Base-by-base conservation (phyloP, 768 basidiomycete genomes). In the Daedaleopsis nitida region DNA sequence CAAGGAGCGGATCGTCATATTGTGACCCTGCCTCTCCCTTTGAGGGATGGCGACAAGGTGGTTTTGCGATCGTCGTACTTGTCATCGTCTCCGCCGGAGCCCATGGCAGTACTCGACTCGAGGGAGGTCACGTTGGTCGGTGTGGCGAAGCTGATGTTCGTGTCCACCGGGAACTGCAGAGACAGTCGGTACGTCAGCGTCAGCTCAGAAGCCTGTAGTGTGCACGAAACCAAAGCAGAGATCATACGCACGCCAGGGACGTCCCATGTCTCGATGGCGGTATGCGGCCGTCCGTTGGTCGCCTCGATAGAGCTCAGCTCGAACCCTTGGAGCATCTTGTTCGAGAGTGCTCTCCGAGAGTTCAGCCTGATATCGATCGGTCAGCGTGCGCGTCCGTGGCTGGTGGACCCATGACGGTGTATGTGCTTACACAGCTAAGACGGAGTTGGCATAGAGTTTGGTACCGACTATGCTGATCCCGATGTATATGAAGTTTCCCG, bases 401-500 rank as follows among this genome's bases (percentile, higher is more conserved):
- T 32, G 27, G 27, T n/a, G 27, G 27, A 32, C 27, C 27, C 27
- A 32, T 21, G 14, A 14, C 17, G 17, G 39, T 6, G 16, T 39
- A n/a, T n/a, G 42, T 14, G 47, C 55, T 43, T 7, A 56, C 55
- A 48, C 55, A 7, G 55, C 55, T 12, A 56, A 32, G 5, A 56
- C 55, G n/a, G 44, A 56, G 44, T 34, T 48, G 16, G 45, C 44
- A 19, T 56, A 56, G 34, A 56, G 44, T n/a, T 56, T 56, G 6
- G 44, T 19, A 13, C 55, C 44, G 45, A 56, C 32, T 34, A 56
- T 19, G 45, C 55, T 37, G 32, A 56, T 47, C 3, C 44, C 55
- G n/a, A 56, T 56, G 44, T 56, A 56, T 44, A 56, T 47, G 27
- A 56, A 24, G 45, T 56, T 56, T 14, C 34, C 32, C 10, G 55